phyloP scores from a whole-genome alignment of 352 stramenopile genomes.

The Lagenidium sp. region DNA sequence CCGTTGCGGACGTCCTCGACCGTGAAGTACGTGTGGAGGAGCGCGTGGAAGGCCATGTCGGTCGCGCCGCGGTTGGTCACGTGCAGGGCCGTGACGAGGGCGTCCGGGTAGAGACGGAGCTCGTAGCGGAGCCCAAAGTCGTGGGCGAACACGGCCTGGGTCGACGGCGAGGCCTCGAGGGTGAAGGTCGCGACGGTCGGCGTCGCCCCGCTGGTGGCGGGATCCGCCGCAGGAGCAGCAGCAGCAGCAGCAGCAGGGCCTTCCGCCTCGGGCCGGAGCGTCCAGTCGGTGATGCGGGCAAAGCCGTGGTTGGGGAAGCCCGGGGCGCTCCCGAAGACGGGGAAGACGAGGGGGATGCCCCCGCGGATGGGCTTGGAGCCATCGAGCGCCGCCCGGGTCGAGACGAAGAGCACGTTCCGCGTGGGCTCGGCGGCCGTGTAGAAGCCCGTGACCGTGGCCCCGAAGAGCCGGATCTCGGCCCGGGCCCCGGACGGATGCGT shows the following conservation, averaged over 20 bases:
- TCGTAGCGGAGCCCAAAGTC: slow-evolving; percentile 80
- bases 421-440: slow-evolving; percentile 47
- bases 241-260: no score
- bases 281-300: slow-evolving; percentile 73
- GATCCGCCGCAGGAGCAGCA: no score
- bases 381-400: slow-evolving; percentile 82
- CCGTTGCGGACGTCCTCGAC: slow-evolving; percentile 66
- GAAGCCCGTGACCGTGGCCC: slow-evolving; percentile 88
- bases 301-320: slow-evolving; percentile 93
- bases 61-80: slow-evolving; percentile 84
- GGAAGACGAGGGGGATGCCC: slow-evolving; percentile 95
- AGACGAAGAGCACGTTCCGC: slow-evolving; percentile 91
- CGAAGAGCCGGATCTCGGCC: slow-evolving; percentile 85
- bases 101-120: slow-evolving; percentile 75
- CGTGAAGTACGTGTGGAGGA: slow-evolving; percentile 93
- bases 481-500: slow-evolving; percentile 56
- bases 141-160: slow-evolving; percentile 56
- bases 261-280: no score
- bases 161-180: slow-evolving; percentile 29
- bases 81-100: slow-evolving; percentile 82
- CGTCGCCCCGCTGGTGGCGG: slow-evolving; percentile 23
- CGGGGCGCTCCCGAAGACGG: slow-evolving; percentile 88
- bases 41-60: slow-evolving; percentile 89
- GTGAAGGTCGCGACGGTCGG: slow-evolving; percentile 58
- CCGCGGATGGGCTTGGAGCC: slow-evolving; percentile 92